Evolutionary conservation across 805 yeast species (phyloP).

Genomic region (Metschnikowia aberdeeniae): DNA sequence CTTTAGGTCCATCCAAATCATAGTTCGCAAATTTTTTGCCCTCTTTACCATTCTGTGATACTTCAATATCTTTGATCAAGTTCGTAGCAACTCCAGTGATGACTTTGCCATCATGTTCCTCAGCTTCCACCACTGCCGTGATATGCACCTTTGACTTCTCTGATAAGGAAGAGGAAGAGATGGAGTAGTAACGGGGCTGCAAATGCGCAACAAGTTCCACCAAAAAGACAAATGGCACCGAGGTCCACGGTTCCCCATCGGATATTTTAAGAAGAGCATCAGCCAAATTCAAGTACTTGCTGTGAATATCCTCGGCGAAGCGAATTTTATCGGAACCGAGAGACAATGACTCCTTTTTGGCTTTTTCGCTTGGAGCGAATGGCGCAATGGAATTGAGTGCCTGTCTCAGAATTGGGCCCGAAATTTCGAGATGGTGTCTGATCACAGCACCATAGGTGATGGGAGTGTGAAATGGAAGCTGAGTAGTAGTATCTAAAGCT

Average conservation of each 20-base stretch:
- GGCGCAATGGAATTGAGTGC: slow-evolving; percentile 65
- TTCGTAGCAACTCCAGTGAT: slow-evolving; percentile 90
- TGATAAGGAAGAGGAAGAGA: slow-evolving; percentile 79
- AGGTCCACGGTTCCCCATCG: slow-evolving; percentile 61
- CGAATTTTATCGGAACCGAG: slow-evolving; percentile 65
- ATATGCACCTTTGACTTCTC: slow-evolving; percentile 74
- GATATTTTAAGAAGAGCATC: slow-evolving; percentile 67
- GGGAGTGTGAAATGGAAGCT: slow-evolving; percentile 67
- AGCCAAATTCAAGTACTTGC: slow-evolving; percentile 64
- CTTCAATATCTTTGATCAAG: slow-evolving; percentile 68
- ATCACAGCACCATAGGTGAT: slow-evolving; percentile 85
- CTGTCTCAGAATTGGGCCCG: slow-evolving; percentile 93
- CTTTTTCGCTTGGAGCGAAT: slow-evolving; percentile 70
- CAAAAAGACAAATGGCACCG: slow-evolving; percentile 79
- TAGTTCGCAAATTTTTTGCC: slow-evolving; percentile 51
- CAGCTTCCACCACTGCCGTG: slow-evolving; percentile 89
- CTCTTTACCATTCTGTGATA: slow-evolving; percentile 44
- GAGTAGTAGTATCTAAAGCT: slow-evolving; percentile 65
- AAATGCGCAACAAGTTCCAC: slow-evolving; percentile 76
- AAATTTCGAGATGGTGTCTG: slow-evolving; percentile 83
- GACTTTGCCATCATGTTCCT: slow-evolving; percentile 24
- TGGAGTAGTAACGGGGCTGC: slow-evolving; percentile 94
- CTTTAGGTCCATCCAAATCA: slow-evolving; percentile 82
- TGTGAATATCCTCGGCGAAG: slow-evolving; percentile 63
- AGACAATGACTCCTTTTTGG: slow-evolving; percentile 44